Evolutionary conservation across 2,329 filamentous ascomycete genomes (phyloP), one percentile per base, ranked within the genome.

Genomic region (Trichophyton mentagrophytes): DNA sequence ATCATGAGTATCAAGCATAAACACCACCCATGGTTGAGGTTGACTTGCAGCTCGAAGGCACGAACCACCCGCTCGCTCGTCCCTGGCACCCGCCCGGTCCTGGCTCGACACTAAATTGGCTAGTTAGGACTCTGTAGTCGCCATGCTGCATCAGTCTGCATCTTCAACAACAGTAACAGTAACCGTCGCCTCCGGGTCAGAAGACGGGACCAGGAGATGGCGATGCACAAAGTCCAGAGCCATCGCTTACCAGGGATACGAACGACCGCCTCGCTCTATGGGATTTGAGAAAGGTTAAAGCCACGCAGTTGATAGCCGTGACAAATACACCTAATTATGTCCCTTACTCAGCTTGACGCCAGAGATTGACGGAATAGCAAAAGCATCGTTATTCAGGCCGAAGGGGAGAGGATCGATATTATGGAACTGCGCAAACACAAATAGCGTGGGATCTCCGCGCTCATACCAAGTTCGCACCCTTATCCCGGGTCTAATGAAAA

Each of bases 231-330:
- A 53, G 51, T 55, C 51, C 51, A 55, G 51, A 55, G 51, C 46
- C 49, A 55, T 55, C 51, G 51, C 51, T 55, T 55, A 55, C n/a
- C 27, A 11, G 27, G 15, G 51, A 55, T 55, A 55, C 51, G 51
- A 55, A 36, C n/a, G 13, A 17, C 27, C 30, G 15, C n/a, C 49
- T 33, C 6, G 49, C 22, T 38, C 33, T 53, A 25, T 53, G 49
- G 25, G 27, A 36, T 55, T 17, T 9, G 8, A 13, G 33, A 7
- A 55, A 44, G 38, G 51, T 20, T 55, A 33, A 55, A 55, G 51
- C 51, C 51, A 55, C 27, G 51, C 51, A 55, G n/a, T 15, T 55
- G 27, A 55, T 36, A 55, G 51, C 15, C 30, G 13, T 55, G 51
- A 55, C 51, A 55, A 55, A 53, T 53, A 51, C 20, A n/a, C 46